Base-by-base conservation (phyloP, 805 yeast species). In the Zygoascus biomembranicola region DNA sequence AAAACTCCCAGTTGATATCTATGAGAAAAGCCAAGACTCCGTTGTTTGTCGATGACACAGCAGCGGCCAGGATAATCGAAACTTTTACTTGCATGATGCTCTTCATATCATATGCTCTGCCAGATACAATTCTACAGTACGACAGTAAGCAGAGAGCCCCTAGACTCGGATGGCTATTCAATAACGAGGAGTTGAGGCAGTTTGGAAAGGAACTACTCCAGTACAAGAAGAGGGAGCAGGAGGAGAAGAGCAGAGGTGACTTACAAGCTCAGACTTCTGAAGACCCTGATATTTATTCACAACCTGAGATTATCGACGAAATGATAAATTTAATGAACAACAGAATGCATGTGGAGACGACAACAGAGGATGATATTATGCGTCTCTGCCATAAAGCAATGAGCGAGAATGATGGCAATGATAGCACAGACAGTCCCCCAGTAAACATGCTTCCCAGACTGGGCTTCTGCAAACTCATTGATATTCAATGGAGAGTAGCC, bases 401-500 rank as follows among this genome's bases (percentile, higher is more conserved):
- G 35, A 23, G 32, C 8, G 20, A 37, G 5, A 5, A 9, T 26
- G 35, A 39, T 20, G 37, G 14, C 19, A 26, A 10, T 14, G 20
- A 39, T 5, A 5, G 14, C 19, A 16, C n/a, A 11, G 42, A 18
- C 16, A n/a, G 5, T 5, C 43, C 28, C 18, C 58, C 58, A 13
- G 37, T 50, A 8, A 51, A 50, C 10, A 14, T 51, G 37, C 46
- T 48, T 8, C 50, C 57, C 1, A 26, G 32, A 16, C n/a, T 53
- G 23, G 32, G 52, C 8, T 54, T 55, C 18, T 23, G 46, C 14
- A 19, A 32, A 14, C 26, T 41, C 10, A 51, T 55, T 39, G 37
- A 19, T 8, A 5, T 14, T 10, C 59, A 56, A 43, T 56, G 59
- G 59, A 45, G 35, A n/a, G 13, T 49, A 42, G 50, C 57, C 5